Base-by-base conservation (phyloP, 257 asterid species). In the Nyctanthes arbortristis region DNA sequence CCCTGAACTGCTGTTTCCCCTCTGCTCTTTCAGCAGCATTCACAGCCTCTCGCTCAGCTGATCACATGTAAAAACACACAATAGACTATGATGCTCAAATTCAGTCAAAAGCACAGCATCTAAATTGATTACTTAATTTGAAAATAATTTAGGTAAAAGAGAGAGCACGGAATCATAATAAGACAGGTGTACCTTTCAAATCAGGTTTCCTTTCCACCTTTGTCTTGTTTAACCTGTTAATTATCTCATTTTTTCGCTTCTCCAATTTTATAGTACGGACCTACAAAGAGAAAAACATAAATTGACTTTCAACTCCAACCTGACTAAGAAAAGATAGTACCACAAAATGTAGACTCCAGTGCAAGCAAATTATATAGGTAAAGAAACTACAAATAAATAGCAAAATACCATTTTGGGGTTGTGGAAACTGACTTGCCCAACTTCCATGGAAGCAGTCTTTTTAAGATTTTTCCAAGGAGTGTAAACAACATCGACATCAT, bases 381-480 rank as follows among this genome's bases (percentile, higher is more conserved):
- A 30, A n/a, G 5, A 4, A 4, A 43, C 10, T 0, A 55, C 24
- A 67, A 72, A 66, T 35, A 27, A 28, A 70, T 16, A 35, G 62
- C 12, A 69, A 68, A 67, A 63, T 82, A 91, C 99, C 96, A 85
- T 84, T 81, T 91, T 94, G 27, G 97, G 75, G 74, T 81, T 91
- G 81, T 89, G 80, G 77, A 94, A 94, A 72, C 97, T 92, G 79
- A 94, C 97, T 94, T 94, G 99, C 64, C 99, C 99, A 59, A 94
- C 97, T 79, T 94, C 99, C 99, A 94, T 94, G 66, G 99, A 89
- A 39, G 97, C 85, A 65, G 96, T 86, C 83, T 94, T 94, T 85
- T 91, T 94, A 34, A 94, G 96, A 81, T 91, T 94, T 70, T 84
- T 91, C 99, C 99, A 94, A 5, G 97, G 97, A 52, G 99, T 94